These are phyloP conservation scores for Umbelopsis vinacea DNA, from an alignment of 192 early-diverging fungal genomes.

Conservation along the genomic window DNA sequence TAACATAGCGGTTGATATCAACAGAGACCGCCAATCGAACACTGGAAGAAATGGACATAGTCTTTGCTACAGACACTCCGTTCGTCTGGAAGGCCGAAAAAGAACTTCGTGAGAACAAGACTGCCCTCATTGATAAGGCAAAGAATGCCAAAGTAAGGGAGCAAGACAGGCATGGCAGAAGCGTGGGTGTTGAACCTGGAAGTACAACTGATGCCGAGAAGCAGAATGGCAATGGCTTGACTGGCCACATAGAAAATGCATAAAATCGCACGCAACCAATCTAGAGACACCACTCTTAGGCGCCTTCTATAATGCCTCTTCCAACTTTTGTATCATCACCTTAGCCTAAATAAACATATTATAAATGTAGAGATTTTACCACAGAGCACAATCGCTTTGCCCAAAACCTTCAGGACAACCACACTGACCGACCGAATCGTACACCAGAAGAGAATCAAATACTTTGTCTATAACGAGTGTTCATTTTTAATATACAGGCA, in stretches of 20 bases:
- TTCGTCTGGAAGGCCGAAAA: constrained; percentile 38
- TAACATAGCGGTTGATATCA: not conserved
- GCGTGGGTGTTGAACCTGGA: not conserved
- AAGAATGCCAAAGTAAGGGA: not conserved
- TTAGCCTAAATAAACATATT: no score
- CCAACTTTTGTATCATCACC: not conserved
- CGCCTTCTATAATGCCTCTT: not conserved
- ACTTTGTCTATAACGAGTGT: not conserved
- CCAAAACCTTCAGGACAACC: no score
- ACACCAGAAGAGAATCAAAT: no score
- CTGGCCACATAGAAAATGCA: not conserved
- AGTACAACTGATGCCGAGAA: not conserved
- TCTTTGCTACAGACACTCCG: constrained; percentile 32
- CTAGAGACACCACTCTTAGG: no score
- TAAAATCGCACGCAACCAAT: not conserved
- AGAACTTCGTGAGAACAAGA: constrained; percentile 22
- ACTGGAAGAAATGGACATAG: constrained; percentile 35
- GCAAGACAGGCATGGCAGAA: not conserved
- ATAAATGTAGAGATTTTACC: no score
- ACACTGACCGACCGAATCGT: no score
- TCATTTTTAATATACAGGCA: constrained; percentile 10
- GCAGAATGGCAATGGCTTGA: constrained; percentile 11
- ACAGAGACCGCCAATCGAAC: constrained; percentile 39
- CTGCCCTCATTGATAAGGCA: not conserved
- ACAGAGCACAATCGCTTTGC: no score